These are phyloP conservation scores for Boletus rufocinnamomeus DNA, from an alignment of 768 basidiomycete genomes.

Conservation along the genomic window DNA sequence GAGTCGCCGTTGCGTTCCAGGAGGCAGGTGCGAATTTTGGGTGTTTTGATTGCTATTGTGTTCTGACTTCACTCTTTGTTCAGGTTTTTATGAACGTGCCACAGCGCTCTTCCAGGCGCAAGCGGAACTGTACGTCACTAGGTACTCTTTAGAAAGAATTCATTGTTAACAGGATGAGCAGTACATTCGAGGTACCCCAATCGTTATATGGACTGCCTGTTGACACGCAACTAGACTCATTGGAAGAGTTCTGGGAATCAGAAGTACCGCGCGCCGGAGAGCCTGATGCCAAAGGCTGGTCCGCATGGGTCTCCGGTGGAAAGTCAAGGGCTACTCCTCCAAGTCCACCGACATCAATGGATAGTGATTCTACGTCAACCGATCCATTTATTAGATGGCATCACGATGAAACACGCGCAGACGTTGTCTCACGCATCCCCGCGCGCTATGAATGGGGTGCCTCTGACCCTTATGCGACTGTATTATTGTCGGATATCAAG, in stretches of 20 bases:
- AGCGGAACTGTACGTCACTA: constrained; percentile 66
- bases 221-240: constrained; percentile 49
- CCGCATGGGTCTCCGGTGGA: constrained; percentile 53
- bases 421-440: constrained; percentile 48
- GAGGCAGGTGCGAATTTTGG: constrained; percentile 59
- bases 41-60: not conserved
- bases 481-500: constrained; percentile 75
- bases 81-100: constrained; percentile 75
- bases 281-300: constrained; percentile 65
- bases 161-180: constrained; percentile 31
- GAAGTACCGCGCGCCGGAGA: constrained; percentile 80
- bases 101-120: constrained; percentile 82
- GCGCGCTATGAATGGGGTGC: constrained; percentile 52
- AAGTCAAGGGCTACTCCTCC: constrained; percentile 34
- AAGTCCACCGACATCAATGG: constrained; percentile 17
- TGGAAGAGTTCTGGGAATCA: constrained; percentile 86
- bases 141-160: not conserved
- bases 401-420: constrained; percentile 51
- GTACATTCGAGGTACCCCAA: constrained; percentile 59
- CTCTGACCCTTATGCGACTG: constrained; percentile 69
- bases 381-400: constrained; percentile 77
- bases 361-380: constrained; percentile 30
- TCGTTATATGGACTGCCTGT: constrained; percentile 46
- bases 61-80: constrained; percentile 4
- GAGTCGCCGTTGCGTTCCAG: constrained; percentile 59